These are phyloP conservation scores for Solanum sitiens DNA, from an alignment of 257 asterid species.

Conservation along the genomic window DNA sequence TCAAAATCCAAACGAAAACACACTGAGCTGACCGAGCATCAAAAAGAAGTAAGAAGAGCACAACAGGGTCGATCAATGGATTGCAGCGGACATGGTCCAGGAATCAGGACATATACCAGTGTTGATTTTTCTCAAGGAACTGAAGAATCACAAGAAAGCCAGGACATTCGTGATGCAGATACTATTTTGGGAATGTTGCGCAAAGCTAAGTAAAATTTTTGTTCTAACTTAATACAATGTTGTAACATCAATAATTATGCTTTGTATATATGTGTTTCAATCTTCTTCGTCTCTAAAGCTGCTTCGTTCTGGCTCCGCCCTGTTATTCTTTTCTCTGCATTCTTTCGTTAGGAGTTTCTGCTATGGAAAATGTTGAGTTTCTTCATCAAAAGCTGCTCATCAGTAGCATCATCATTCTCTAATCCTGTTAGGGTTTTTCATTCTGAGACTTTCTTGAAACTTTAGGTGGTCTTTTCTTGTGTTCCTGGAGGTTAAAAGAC, in stretches of 20 bases:
- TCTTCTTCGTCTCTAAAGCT: neutral
- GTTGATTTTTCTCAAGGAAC: slow-evolving; percentile 70
- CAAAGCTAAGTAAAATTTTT: neutral
- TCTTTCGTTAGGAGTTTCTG: neutral
- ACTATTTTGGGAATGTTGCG: slow-evolving; percentile 29
- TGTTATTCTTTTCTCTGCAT: neutral
- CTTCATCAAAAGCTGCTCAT: neutral
- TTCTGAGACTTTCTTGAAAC: neutral
- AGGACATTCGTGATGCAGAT: slow-evolving; percentile 28
- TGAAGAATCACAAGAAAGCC: slow-evolving; percentile 75
- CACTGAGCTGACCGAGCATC: slow-evolving; percentile 61
- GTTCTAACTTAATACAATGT: neutral
- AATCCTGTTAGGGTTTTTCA: neutral
- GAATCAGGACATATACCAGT: slow-evolving; percentile 53
- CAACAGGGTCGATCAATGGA: slow-evolving; percentile 62
- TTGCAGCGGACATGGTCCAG: slow-evolving; percentile 69
- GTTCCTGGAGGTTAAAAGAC: neutral
- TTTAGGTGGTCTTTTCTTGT: neutral
- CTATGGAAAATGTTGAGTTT: neutral
- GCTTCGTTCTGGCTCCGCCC: neutral
- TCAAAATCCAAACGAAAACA: slow-evolving; percentile 35
- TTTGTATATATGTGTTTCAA: neutral
- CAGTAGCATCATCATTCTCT: neutral
- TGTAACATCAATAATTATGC: neutral
- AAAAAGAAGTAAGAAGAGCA: slow-evolving; percentile 74